Evolutionary conservation across 441 rosid species (phyloP).

Genomic region (Erodium texanum): DNA sequence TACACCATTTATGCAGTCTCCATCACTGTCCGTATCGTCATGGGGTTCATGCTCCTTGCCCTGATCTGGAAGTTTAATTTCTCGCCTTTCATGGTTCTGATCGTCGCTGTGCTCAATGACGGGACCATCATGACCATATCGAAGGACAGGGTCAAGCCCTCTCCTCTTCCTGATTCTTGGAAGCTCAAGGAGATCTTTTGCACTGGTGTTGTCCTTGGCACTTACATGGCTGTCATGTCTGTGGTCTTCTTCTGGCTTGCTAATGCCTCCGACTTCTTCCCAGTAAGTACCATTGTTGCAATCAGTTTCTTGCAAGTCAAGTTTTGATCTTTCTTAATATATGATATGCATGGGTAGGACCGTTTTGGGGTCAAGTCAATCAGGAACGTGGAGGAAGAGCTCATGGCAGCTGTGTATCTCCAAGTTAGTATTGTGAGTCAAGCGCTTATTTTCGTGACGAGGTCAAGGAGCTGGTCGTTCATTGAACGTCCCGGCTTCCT

Average conservation of each 20-base stretch:
- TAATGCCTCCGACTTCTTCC: conserved; percentile 41
- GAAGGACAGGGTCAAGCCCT: conserved; percentile 65
- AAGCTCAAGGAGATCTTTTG: conserved; percentile 63
- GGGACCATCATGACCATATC: conserved; percentile 71
- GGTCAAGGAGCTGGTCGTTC: too few species aligned
- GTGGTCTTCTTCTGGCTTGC: conserved; percentile 60
- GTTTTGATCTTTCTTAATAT: too few species aligned
- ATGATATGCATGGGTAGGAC: too few species aligned
- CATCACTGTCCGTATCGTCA: conserved; percentile 49
- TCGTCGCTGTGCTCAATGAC: conserved; percentile 55
- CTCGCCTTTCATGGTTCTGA: conserved; percentile 69
- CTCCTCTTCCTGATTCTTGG: conserved; percentile 66
- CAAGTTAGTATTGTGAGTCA: too few species aligned
- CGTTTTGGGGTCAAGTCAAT: too few species aligned
- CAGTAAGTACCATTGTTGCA: conserved; percentile 23
- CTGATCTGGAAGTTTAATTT: conserved; percentile 64
- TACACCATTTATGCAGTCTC: conserved; percentile 61
- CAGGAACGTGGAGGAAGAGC: too few species aligned
- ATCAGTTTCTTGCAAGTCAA: too few species aligned
- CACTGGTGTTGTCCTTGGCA: conserved; percentile 50
- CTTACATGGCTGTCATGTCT: conserved; percentile 60
- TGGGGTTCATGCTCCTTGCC: conserved; percentile 60
- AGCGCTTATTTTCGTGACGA: too few species aligned
- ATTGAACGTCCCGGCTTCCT: too few species aligned
- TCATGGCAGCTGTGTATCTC: too few species aligned